Percentiles rank a stretch among this genome's conserved stretches.
These are phyloP conservation scores for Xylariaceae sp. DNA, from an alignment of 2,329 filamentous ascomycete genomes.

Conservation along the genomic window DNA sequence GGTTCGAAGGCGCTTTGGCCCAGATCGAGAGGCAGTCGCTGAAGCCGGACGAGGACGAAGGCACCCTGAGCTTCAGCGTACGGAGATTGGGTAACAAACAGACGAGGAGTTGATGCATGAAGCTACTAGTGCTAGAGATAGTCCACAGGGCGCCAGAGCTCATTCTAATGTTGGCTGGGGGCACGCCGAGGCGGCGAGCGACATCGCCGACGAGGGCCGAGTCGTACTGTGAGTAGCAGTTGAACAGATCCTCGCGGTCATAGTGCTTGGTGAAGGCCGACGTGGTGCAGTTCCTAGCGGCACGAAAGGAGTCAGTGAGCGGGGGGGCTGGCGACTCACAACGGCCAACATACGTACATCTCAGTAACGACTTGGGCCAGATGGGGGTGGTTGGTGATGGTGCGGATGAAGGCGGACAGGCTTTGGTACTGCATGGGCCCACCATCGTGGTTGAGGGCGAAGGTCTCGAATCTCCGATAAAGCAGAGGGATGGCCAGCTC, in stretches of 20 bases:
- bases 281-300: constrained; percentile 15
- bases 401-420: constrained; percentile 17
- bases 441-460: constrained; percentile 4
- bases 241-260: constrained; percentile 18
- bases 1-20: constrained; percentile 15
- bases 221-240: constrained; percentile 18
- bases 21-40: constrained; percentile 20
- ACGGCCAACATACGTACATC: constrained; percentile 9
- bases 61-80: constrained; percentile 15
- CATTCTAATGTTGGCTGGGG: constrained; percentile 18
- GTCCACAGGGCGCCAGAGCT: constrained; percentile 16
- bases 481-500: constrained; percentile 16
- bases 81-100: constrained; percentile 16
- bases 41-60: constrained; percentile 15
- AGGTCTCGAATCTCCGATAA: constrained; percentile 17
- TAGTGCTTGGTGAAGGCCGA: constrained; percentile 19
- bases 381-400: constrained; percentile 13
- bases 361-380: constrained; percentile 16
- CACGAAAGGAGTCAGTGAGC: constrained; percentile 3
- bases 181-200: constrained; percentile 16
- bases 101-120: constrained; percentile 17
- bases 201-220: constrained; percentile 18
- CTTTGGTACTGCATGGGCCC: constrained; percentile 12
- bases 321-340: constrained; percentile 1
- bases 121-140: constrained; percentile 15